phyloP scores from a whole-genome alignment of 768 basidiomycete genomes.

The Galerina marginata region DNA sequence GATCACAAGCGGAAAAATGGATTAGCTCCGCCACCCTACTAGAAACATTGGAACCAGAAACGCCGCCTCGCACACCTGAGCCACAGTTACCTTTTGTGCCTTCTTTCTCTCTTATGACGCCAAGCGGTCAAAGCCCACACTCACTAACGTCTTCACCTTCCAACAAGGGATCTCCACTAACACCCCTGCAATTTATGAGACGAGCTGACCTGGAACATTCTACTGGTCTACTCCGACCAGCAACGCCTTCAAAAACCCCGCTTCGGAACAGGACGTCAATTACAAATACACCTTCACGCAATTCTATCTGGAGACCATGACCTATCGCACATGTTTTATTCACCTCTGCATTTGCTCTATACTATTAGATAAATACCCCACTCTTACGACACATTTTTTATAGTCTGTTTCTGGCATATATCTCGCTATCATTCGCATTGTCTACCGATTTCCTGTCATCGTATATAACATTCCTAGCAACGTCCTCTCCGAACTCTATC shows the following conservation, averaged over 20 bases:
- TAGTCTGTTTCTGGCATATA: slow-evolving; percentile 5
- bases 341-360: neutral
- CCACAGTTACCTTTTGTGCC: slow-evolving; percentile 62
- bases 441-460: slow-evolving; percentile 19
- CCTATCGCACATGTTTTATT: neutral
- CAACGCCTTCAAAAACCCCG: slow-evolving; percentile 69
- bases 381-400: slow-evolving; percentile 12
- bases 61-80: slow-evolving; percentile 70
- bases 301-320: slow-evolving; percentile 71
- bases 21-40: slow-evolving; percentile 79
- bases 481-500: slow-evolving; percentile 16
- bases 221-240: slow-evolving; percentile 49
- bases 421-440: slow-evolving; percentile 19
- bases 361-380: slow-evolving; percentile 5
- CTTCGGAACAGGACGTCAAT: slow-evolving; percentile 46
- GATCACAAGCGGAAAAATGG: slow-evolving; percentile 75
- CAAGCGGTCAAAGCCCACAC: slow-evolving; percentile 55
- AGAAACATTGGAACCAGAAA: slow-evolving; percentile 51
- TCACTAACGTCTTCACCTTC: slow-evolving; percentile 58
- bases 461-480: slow-evolving; percentile 15
- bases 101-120: slow-evolving; percentile 68
- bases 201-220: slow-evolving; percentile 68
- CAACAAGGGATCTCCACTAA: slow-evolving; percentile 73
- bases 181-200: slow-evolving; percentile 84
- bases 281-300: slow-evolving; percentile 54